phyloP scores from a whole-genome alignment of 495 filamentous ascomycete species.

The Daldinia childiae region DNA sequence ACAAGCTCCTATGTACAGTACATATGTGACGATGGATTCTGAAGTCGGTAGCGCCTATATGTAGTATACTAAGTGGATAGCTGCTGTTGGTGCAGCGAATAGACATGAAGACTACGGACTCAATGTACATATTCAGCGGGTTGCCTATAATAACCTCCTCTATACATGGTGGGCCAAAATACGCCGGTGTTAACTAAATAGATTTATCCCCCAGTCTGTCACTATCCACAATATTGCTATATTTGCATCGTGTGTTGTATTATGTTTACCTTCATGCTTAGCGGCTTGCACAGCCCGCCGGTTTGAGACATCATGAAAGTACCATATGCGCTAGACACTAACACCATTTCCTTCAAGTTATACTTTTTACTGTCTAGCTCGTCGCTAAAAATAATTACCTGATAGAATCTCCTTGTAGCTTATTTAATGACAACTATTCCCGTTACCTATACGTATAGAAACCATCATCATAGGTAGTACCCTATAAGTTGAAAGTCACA shows the following conservation, averaged over 20 bases:
- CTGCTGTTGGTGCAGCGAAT: slow-evolving; percentile 12
- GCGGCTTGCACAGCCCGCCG: neutral
- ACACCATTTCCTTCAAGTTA: too few relatives aligned
- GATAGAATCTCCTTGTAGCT: too few relatives aligned
- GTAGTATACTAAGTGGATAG: slow-evolving; percentile 33
- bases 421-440: too few relatives aligned
- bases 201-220: neutral
- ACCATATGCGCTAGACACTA: neutral
- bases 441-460: too few relatives aligned
- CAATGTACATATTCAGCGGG: neutral
- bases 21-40: slow-evolving; percentile 9
- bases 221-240: neutral
- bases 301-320: neutral
- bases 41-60: slow-evolving; percentile 10
- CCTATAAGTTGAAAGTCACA: too few relatives aligned
- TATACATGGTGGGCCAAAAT: slow-evolving; percentile 1
- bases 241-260: neutral
- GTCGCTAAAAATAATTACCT: too few relatives aligned
- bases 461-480: too few relatives aligned
- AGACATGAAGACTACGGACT: slow-evolving; percentile 3
- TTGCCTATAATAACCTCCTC: slow-evolving; percentile 2
- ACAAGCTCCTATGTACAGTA: neutral
- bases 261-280: neutral
- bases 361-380: too few relatives aligned
- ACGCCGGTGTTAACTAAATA: neutral